Evolutionary conservation across 805 yeast species (phyloP).

Genomic region (Cyberlindnera mississippiensis): DNA sequence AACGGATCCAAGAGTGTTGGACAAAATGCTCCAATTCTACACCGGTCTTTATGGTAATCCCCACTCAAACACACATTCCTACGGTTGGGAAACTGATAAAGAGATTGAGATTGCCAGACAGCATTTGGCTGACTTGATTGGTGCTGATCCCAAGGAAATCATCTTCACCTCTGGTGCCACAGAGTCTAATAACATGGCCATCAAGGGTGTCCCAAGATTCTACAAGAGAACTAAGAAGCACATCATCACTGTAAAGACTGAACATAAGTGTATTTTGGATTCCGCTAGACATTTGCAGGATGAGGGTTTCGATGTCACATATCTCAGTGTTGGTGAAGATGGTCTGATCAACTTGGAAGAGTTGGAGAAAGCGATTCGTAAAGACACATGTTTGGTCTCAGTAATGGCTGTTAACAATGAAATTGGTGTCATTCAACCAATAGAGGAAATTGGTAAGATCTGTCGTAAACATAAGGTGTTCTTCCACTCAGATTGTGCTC

Average conservation of each 20-base stretch:
- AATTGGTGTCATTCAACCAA: constrained; percentile 95
- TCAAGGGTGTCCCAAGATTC: constrained; percentile 94
- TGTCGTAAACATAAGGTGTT: constrained; percentile 87
- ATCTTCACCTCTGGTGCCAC: constrained; percentile 98
- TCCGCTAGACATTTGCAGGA: constrained; percentile 93
- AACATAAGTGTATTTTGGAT: constrained; percentile 98
- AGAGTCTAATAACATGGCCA: constrained; percentile 90
- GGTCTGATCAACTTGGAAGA: constrained; percentile 79
- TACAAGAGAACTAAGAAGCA: constrained; percentile 88
- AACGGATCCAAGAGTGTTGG: constrained; percentile 93
- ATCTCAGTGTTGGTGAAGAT: constrained; percentile 74
- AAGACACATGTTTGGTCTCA: constrained; percentile 86
- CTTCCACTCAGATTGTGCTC: constrained; percentile 98
- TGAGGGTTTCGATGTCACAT: constrained; percentile 95
- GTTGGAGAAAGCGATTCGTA: constrained; percentile 77
- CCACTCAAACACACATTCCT: constrained; percentile 93
- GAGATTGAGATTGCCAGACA: constrained; percentile 86
- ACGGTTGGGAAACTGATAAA: constrained; percentile 98
- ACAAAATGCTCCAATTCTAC: constrained; percentile 76
- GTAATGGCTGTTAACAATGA: constrained; percentile 98
- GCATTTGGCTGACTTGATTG: constrained; percentile 76
- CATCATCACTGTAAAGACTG: constrained; percentile 93
- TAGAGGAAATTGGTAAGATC: constrained; percentile 86
- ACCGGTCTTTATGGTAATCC: constrained; percentile 98
- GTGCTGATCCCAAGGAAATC: constrained; percentile 95